Base-by-base conservation (phyloP, 1,284 basidiomycete species). In the Grifola frondosa region DNA sequence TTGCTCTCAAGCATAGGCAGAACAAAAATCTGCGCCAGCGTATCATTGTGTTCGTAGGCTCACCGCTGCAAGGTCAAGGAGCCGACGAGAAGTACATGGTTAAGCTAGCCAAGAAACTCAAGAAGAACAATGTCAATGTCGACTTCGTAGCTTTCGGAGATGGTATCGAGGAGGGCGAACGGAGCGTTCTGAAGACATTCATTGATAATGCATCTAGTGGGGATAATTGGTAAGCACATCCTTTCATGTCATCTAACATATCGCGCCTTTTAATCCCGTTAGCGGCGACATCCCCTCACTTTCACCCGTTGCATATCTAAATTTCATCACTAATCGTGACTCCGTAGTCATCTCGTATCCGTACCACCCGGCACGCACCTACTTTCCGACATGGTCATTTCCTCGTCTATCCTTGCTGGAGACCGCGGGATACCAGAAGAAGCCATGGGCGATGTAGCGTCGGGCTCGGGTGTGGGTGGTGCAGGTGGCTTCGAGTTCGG, bases 41-140 rank as follows among this genome's bases (percentile, higher is more conserved):
- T 30, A 90, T 98, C 55, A 82, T 99, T 57, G 88, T 92, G 32
- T 97, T 99, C 58, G 83, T 96, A 44, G 94, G 85, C 17, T 95
- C 91, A 6, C 97, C 97, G 0, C 67, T 93, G 11, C 76, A 79
- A 23, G 80, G 77, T n/a, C 61, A 70, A 17, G 79, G 75, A 7
- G 75, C 79, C 6, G 82, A 89, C 49, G 85, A 90, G 61, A 83
- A 86, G 56, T 76, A 75, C 46, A 81, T 96, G 75, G 73, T 90
- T 54, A 85, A 83, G 65, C 80, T 99, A 13, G 96, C 94, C 17
- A 97, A 96, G 75, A 96, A 93, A 67, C 76, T 99, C 56, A 97
- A 97, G 76, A 99, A 99, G 85, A 99, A 98, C 69, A 99, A 98
- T 59, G 93, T 99, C 30, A 90, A 94, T 1, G 80, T 99, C 11